Evolutionary conservation across 352 stramenopile species (phyloP).

Genomic region (Globisporangium paddicum): DNA sequence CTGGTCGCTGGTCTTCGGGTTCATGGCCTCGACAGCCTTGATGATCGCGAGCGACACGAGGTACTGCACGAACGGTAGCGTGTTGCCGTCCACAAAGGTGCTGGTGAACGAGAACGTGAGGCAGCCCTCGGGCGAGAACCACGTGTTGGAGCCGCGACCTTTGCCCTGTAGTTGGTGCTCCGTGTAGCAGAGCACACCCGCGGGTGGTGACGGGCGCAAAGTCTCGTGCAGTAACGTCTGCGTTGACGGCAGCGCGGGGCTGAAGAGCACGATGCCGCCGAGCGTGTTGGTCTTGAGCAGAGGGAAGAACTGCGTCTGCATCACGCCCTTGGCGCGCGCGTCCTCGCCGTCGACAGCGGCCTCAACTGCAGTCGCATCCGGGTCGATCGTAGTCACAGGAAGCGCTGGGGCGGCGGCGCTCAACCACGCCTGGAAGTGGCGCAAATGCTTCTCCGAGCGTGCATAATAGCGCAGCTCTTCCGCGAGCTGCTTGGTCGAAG

Average conservation of each 20-base stretch:
- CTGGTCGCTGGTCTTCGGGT: conserved; percentile 20
- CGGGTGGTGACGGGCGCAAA: conserved; percentile 51
- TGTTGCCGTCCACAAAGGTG: conserved; percentile 69
- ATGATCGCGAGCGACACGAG: conserved; percentile 86
- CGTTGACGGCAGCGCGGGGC: conserved; percentile 64
- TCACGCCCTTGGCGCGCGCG: conserved; percentile 24
- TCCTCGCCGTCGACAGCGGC: conserved; percentile 20
- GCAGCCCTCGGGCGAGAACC: conserved; percentile 85
- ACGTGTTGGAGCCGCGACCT: conserved; percentile 83
- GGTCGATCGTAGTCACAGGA: conserved; percentile 17
- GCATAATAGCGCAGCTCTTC: conserved; percentile 73
- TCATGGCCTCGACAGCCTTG: conserved; percentile 64
- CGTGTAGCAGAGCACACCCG: conserved; percentile 77
- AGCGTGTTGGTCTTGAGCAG: conserved; percentile 58
- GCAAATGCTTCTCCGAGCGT: conserved; percentile 67
- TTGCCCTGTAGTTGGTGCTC: conserved; percentile 74
- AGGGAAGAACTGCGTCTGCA: conserved; percentile 31
- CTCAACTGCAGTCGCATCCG: neutral
- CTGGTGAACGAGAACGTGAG: conserved; percentile 91
- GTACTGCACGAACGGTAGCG: conserved; percentile 88
- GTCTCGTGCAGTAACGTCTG: conserved; percentile 81
- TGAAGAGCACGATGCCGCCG: conserved; percentile 70
- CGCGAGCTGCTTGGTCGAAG: conserved; percentile 38
- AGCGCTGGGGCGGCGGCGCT: conserved; percentile 19
- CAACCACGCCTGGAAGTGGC: conserved; percentile 64